Percentiles rank a stretch among this genome's conserved stretches.
Evolutionary conservation across 192 early-diverging fungal species (phyloP).

Genomic region (Entomortierella parvispora): DNA sequence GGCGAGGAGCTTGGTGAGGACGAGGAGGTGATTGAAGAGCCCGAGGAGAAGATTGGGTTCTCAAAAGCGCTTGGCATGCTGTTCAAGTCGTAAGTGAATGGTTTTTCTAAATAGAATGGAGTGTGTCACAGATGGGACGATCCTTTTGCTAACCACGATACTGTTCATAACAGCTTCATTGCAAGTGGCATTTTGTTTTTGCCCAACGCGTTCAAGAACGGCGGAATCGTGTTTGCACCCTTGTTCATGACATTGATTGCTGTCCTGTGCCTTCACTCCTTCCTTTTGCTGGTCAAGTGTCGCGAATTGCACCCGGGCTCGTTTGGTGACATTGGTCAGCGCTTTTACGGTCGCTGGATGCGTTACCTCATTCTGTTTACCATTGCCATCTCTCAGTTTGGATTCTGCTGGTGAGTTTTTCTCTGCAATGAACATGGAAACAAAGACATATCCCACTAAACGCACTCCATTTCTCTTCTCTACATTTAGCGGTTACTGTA

Average conservation of each 20-base stretch:
- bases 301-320: constrained; percentile 70
- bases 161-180: constrained; percentile 60
- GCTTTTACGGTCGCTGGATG: constrained; percentile 71
- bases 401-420: constrained; percentile 77
- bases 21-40: constrained; percentile 27
- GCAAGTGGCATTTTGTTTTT: constrained; percentile 80
- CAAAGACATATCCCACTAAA: not conserved
- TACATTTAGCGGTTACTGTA: constrained; percentile 65
- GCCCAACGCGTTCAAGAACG: constrained; percentile 80
- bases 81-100: constrained; percentile 60
- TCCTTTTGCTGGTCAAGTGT: constrained; percentile 72
- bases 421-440: not conserved
- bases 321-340: constrained; percentile 75
- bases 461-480: not conserved
- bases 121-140: too few relatives aligned
- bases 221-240: constrained; percentile 73
- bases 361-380: constrained; percentile 72
- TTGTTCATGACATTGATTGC: constrained; percentile 69
- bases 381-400: constrained; percentile 79
- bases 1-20: constrained; percentile 25
- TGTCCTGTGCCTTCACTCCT: constrained; percentile 69
- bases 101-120: not conserved
- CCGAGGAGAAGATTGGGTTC: constrained; percentile 43
- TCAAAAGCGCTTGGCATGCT: constrained; percentile 58
- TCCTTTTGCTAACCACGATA: too few relatives aligned